A percentile compares a stretch with the other conserved stretches of the same genome.
These are phyloP conservation scores for Zopfia rhizophila DNA, from an alignment of 2,329 filamentous ascomycete genomes.

Conservation along the genomic window DNA sequence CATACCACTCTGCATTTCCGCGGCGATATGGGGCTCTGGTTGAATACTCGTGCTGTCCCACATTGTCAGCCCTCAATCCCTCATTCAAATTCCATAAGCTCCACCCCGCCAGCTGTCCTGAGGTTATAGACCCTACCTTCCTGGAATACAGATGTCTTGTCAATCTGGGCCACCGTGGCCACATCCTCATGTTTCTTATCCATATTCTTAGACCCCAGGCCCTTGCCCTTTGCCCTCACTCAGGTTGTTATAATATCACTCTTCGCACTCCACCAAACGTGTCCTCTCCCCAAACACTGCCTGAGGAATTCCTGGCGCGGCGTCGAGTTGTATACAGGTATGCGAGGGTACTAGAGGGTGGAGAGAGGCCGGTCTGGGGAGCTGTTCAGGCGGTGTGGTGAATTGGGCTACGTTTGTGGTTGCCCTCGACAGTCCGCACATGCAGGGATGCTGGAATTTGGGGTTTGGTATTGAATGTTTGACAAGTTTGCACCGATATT, in stretches of 20 bases:
- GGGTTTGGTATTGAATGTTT: slow-evolving; percentile 37
- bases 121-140: slow-evolving; percentile 73
- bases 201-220: slow-evolving; percentile 39
- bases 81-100: slow-evolving; percentile 42
- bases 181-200: slow-evolving; percentile 99
- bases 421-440: slow-evolving; percentile 39
- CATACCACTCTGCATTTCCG: slow-evolving; percentile 93
- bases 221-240: slow-evolving; percentile 36
- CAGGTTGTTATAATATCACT: slow-evolving; percentile 31
- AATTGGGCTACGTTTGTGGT: slow-evolving; percentile 49
- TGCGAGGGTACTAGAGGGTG: slow-evolving; percentile 13
- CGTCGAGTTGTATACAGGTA: slow-evolving; percentile 15
- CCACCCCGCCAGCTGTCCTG: slow-evolving; percentile 5
- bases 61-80: slow-evolving; percentile 38
- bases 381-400: slow-evolving; percentile 15
- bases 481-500: slow-evolving; percentile 28
- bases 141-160: slow-evolving; percentile 97
- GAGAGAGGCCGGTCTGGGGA: slow-evolving; percentile 8
- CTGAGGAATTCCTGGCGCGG: slow-evolving; percentile 6
- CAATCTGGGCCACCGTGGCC: slow-evolving; percentile 95
- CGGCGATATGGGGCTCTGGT: slow-evolving; percentile 94
- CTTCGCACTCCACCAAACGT: slow-evolving; percentile 47
- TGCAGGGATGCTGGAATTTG: slow-evolving; percentile 47
- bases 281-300: slow-evolving; percentile 37
- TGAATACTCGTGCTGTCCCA: slow-evolving; percentile 88